Base-by-base conservation (phyloP, 2,329 filamentous ascomycete genomes). In the Aspergillus sp. region DNA sequence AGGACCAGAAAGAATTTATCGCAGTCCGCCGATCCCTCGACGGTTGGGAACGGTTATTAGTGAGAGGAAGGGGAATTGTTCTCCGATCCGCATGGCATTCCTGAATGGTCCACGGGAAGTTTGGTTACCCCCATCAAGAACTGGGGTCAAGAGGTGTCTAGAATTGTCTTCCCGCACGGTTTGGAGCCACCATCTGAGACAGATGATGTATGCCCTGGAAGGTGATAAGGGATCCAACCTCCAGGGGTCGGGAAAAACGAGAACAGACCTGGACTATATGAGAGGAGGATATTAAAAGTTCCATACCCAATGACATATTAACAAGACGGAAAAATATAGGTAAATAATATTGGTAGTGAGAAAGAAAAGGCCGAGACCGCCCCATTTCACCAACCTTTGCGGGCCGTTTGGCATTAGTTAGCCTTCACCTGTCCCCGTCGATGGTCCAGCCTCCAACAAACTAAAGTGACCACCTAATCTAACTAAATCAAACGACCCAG, bases 371-470 rank as follows among this genome's bases (percentile, higher is more conserved):
- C 16, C 14, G 34, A 13, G 51, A 50, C 51, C 42, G 51, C 51
- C 51, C 51, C 44, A 50, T 47, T 34, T 10, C 23, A n/a, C 21
- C 20, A 45, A 25, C 19, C 50, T 20, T 34, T 25, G 36, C 52
- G 52, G 52, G 48, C 52, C 52, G 52, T 54, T 54, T 29, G 25
- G 25, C 25, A 11, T 29, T 29, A 29, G 25, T 54, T 38, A 49
- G 29, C 38, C 47, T 36, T 50, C 48, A 31, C 42, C 45, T 50
- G 53, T 57, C 54, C 41, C 50, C 42, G 32, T 56, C 36, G 38
- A 44, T 54, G 57, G 58, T 50, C 53, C 58, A 56, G 50, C 58
- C 56, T 56, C 56, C 57, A 49, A 56, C 14, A 38, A 38, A 38
- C 34, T 38, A 16, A 38, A 38, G 16, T 13, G 11, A 38, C 25